Evolutionary conservation across 2,329 filamentous ascomycete species (phyloP), one percentile per base, ranked within the genome.

Genomic region (Ilyonectria robusta): DNA sequence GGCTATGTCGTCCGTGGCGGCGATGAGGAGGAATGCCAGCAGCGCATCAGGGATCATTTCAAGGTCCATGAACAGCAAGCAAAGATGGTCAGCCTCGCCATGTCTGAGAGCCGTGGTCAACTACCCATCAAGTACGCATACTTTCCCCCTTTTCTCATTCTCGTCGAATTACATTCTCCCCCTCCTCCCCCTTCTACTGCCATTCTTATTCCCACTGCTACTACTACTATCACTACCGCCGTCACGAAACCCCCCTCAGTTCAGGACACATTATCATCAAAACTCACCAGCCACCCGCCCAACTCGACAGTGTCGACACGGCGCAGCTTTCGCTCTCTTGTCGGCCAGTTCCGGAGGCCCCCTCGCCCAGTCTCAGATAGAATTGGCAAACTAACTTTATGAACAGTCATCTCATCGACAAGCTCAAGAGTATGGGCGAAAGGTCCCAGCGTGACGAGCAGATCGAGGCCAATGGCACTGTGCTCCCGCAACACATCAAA

Each of bases 1-100:
- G 81, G 81, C 42, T 90, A 90, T 71, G 84, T 90, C 46, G 88
- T 93, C 11, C 90, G 90, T 67, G 86, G 85, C 2, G 89, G 88
- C n/a, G 86, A 89, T 50, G 84, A 87, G 47, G 79, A 85, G 3
- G 83, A 85, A 0, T 88, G 87, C 26, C 85, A 88, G 65, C 80
- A 83, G 5, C 80, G 88, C 10, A 91, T 94, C 51, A 83, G 83
- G 19, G 82, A 86, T 54, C 92, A 94, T 75, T 86, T 91, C 44
- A 69, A 83, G 44, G 82, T 87, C 59, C 92, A 94, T 74, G 87
- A 89, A 46, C 82, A 84, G 57, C 86, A 88, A 65, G 81, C 86
- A 17, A 78, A 84, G 78, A 82, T 83, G 72, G 81, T 84, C 65
- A 83, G 84, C 54, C 81, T 89, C 33, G 88, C 87, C 29, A 79